phyloP scores from a whole-genome alignment of 129 eudicot genomes.

The Lactuca saligna region DNA sequence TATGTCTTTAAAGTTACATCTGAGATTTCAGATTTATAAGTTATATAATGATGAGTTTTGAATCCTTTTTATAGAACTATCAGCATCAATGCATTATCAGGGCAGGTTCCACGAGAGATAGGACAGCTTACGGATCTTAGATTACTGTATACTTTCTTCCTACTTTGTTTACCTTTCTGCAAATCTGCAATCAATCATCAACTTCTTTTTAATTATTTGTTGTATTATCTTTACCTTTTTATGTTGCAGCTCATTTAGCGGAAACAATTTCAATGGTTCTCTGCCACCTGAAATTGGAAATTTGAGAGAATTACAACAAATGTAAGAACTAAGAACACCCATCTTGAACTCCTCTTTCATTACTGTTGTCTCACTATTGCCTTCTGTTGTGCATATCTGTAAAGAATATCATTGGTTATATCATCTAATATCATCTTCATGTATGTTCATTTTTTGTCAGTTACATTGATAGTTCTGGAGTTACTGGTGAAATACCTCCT shows the following conservation, averaged over 20 bases:
- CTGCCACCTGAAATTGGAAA: slow-evolving; percentile 75
- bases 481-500: slow-evolving; percentile 66
- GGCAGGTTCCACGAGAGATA: slow-evolving; percentile 64
- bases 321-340: slow-evolving; percentile 51
- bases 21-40: too few relatives aligned
- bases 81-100: slow-evolving; percentile 73
- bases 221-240: slow-evolving; percentile 5
- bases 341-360: too few relatives aligned
- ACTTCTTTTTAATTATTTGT: slow-evolving; percentile 2
- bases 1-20: too few relatives aligned
- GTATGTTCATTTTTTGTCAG: slow-evolving; percentile 34
- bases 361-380: too few relatives aligned
- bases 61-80: slow-evolving; percentile 38
- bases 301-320: slow-evolving; percentile 38
- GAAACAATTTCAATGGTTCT: slow-evolving; percentile 70
- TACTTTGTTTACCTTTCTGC: neutral
- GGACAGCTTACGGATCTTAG: slow-evolving; percentile 58
- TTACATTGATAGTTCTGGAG: slow-evolving; percentile 67
- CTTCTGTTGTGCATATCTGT: too few relatives aligned
- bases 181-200: neutral
- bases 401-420: too few relatives aligned
- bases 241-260: slow-evolving; percentile 44
- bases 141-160: slow-evolving; percentile 14
- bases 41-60: neutral
- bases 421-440: neutral